These are phyloP conservation scores for Macadamia tetraphylla DNA, from an alignment of 164 flowering plant genomes.

Conservation along the genomic window DNA sequence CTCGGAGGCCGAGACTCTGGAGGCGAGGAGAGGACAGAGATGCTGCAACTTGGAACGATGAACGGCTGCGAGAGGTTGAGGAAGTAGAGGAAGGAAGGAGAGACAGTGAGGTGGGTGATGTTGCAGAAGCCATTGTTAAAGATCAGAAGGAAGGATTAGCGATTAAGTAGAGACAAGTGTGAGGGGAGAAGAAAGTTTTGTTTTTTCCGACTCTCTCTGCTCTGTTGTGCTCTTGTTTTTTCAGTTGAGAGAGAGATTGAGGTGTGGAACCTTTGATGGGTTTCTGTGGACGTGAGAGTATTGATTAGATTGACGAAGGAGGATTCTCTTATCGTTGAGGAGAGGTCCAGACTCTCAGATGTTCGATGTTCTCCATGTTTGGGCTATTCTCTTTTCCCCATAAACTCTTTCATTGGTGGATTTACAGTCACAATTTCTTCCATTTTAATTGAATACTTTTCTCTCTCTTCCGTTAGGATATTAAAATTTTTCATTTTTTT, in stretches of 20 bases:
- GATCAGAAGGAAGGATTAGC: neutral
- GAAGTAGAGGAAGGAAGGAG: conserved; percentile 23
- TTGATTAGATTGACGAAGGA: conserved; percentile 16
- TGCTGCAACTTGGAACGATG: conserved; percentile 21
- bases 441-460: too few relatives aligned
- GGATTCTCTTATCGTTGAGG: conserved; percentile 54
- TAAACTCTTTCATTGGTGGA: too few relatives aligned
- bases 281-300: conserved; percentile 27
- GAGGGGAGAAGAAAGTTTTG: neutral
- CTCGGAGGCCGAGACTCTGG: conserved; percentile 21
- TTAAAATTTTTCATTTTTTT: too few relatives aligned
- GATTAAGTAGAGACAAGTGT: neutral
- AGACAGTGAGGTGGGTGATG: conserved; percentile 43
- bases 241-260: conserved; percentile 7
- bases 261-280: neutral
- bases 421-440: too few relatives aligned
- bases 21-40: conserved; percentile 7
- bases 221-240: neutral
- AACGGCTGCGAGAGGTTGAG: conserved; percentile 13
- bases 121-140: conserved; percentile 48
- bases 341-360: conserved; percentile 37
- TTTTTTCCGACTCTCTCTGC: neutral
- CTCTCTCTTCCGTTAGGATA: too few relatives aligned
- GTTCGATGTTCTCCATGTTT: conserved; percentile 19
- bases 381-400: too few relatives aligned